Conservation (phyloP, 768 basidiomycete species). For the Daedaleopsis nitida region DNA sequence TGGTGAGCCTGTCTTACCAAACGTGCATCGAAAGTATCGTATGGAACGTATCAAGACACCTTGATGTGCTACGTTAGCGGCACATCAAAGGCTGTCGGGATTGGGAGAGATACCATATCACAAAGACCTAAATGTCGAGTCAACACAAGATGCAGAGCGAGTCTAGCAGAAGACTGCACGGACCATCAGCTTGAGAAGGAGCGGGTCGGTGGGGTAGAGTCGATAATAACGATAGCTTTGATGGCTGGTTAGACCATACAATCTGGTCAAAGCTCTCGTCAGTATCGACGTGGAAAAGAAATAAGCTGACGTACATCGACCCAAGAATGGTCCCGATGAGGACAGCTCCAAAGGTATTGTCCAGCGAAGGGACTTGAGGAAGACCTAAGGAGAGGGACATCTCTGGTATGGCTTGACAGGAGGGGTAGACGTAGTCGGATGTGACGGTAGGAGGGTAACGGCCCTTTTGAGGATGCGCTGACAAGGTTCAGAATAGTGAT, state of each 20-base stretch:
- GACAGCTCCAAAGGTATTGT: neutral
- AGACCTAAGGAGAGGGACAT: neutral
- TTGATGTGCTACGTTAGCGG: neutral
- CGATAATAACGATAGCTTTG: constrained; percentile 3
- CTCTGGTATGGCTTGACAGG: neutral
- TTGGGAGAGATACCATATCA: neutral
- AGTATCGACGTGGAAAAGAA: no score
- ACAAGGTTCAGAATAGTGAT: neutral
- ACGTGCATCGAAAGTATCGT: neutral
- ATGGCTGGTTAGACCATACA: constrained; percentile 3
- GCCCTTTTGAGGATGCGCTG: neutral
- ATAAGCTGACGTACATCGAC: neutral
- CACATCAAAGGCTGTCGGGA: neutral
- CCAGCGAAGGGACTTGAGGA: neutral
- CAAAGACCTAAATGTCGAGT: neutral
- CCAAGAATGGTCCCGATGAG: neutral
- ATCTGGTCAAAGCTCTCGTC: neutral
- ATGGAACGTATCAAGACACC: neutral
- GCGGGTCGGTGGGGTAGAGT: neutral
- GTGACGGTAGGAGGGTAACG: neutral
- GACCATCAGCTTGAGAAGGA: neutral
- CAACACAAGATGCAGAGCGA: neutral
- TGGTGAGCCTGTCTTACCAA: neutral
- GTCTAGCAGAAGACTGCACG: neutral
- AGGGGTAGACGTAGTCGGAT: neutral